Evolutionary conservation across 768 basidiomycete species (phyloP).

Genomic region (Amanita rimosa): DNA sequence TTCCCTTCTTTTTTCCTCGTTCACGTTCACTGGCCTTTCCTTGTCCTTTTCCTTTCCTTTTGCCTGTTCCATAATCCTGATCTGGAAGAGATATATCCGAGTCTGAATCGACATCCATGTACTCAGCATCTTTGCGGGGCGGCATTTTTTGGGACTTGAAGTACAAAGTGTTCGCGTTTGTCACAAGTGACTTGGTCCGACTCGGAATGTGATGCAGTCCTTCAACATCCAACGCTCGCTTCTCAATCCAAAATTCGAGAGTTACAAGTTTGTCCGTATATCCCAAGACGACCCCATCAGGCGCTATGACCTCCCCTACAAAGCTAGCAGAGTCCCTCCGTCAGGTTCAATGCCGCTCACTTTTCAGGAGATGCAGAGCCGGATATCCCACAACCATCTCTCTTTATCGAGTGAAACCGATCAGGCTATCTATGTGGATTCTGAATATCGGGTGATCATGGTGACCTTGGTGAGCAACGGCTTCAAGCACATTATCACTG

Average conservation of each 20-base stretch:
- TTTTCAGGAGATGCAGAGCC: slow-evolving; percentile 74
- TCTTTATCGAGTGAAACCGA: slow-evolving; percentile 31
- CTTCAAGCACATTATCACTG: slow-evolving; percentile 15
- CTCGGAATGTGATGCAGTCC: slow-evolving; percentile 14
- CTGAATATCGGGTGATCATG: slow-evolving; percentile 45
- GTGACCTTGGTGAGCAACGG: slow-evolving; percentile 49
- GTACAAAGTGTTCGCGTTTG: background rate
- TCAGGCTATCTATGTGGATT: slow-evolving; percentile 58
- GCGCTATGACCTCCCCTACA: slow-evolving; percentile 38
- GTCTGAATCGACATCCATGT: slow-evolving; percentile 56
- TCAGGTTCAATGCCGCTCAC: slow-evolving; percentile 54
- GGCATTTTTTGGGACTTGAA: slow-evolving; percentile 15
- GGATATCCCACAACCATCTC: slow-evolving; percentile 80
- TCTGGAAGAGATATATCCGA: slow-evolving; percentile 59
- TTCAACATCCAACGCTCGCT: slow-evolving; percentile 42
- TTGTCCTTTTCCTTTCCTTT: slow-evolving; percentile 49
- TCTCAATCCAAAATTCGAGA: slow-evolving; percentile 77
- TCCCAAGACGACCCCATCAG: slow-evolving; percentile 43
- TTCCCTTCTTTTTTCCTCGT: slow-evolving; percentile 44
- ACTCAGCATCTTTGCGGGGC: slow-evolving; percentile 24
- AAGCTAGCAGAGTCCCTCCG: slow-evolving; percentile 49
- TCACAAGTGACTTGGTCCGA: too few species aligned
- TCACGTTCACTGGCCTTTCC: slow-evolving; percentile 39
- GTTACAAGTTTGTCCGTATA: slow-evolving; percentile 63
- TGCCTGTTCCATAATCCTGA: slow-evolving; percentile 42